phyloP scores from a whole-genome alignment of 2,329 filamentous ascomycete genomes.

The Neurospora crassa region DNA sequence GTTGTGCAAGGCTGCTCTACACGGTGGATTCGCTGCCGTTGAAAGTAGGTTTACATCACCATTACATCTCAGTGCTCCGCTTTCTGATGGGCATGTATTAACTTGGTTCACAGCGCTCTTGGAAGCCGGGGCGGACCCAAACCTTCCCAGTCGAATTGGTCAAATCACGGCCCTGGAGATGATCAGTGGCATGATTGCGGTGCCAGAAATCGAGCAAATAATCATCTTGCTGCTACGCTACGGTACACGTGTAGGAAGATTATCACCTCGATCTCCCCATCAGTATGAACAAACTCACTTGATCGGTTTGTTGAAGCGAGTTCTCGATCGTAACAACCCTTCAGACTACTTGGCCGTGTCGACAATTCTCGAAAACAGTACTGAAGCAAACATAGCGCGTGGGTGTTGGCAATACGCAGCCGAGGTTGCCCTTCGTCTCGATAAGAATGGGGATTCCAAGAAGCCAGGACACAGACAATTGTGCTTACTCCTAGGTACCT shows the following conservation, averaged over 20 bases:
- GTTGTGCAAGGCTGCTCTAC: background rate
- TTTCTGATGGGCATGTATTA: background rate
- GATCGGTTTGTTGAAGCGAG: background rate
- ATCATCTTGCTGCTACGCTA: background rate
- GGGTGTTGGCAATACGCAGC: constrained; percentile 1
- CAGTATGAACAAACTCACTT: background rate
- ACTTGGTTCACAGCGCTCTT: background rate
- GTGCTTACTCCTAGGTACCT: background rate
- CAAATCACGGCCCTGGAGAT: background rate
- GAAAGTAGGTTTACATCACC: background rate
- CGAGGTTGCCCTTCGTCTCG: background rate
- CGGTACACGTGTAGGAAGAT: background rate
- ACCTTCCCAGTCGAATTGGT: background rate
- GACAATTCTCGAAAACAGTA: constrained; percentile 1
- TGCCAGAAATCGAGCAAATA: background rate
- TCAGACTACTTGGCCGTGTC: background rate
- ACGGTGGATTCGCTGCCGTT: background rate
- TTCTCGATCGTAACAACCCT: background rate
- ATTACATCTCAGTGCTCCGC: background rate
- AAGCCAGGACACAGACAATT: background rate
- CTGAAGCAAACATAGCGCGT: background rate
- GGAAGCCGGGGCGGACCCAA: background rate
- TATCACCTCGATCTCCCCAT: background rate
- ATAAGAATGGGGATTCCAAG: background rate
- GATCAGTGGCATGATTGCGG: background rate